A percentile compares a stretch with the other conserved stretches of the same genome.
Conservation (phyloP, 1,284 basidiomycete species). For the Neotropicomus parvogracilis region DNA sequence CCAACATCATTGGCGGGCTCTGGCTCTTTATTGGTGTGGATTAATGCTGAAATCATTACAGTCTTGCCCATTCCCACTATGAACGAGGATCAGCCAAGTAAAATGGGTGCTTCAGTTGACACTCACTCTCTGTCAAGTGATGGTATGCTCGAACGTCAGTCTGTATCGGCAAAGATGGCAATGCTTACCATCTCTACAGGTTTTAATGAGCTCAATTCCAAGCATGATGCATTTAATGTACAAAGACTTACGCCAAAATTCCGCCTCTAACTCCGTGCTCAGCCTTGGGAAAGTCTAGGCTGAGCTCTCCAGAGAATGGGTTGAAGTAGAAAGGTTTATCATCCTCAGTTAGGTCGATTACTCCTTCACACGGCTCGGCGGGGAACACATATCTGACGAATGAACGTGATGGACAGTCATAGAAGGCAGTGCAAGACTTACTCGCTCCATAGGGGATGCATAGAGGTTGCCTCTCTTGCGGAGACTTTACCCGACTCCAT, state of each 20-base stretch:
- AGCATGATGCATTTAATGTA: conserved; percentile 4
- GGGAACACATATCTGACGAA: conserved; percentile 64
- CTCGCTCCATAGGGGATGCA: conserved; percentile 97
- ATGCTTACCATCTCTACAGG: conserved; percentile 52
- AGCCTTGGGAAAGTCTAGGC: conserved; percentile 80
- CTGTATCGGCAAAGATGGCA: neutral
- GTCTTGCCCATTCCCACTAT: conserved; percentile 96
- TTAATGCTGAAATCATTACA: conserved; percentile 90
- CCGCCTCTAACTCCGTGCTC: conserved; percentile 81
- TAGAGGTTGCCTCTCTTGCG: conserved; percentile 66
- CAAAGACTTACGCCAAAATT: conserved; percentile 73
- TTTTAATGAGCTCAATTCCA: conserved; percentile 8
- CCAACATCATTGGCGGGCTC: conserved; percentile 37
- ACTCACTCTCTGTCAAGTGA: conserved; percentile 44
- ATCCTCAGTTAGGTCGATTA: conserved; percentile 69
- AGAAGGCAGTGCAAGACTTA: conserved; percentile 39
- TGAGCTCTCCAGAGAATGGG: conserved; percentile 93
- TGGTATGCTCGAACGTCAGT: conserved; percentile 4
- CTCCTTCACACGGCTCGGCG: conserved; percentile 45
- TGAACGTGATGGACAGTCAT: neutral
- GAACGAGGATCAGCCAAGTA: conserved; percentile 12
- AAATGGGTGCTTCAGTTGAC: neutral
- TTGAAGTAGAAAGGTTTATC: conserved; percentile 82
- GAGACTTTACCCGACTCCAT: conserved; percentile 74
- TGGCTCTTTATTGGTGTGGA: conserved; percentile 71